Conservation (phyloP, 495 filamentous ascomycete genomes). For the Neurospora tetrasperma region DNA sequence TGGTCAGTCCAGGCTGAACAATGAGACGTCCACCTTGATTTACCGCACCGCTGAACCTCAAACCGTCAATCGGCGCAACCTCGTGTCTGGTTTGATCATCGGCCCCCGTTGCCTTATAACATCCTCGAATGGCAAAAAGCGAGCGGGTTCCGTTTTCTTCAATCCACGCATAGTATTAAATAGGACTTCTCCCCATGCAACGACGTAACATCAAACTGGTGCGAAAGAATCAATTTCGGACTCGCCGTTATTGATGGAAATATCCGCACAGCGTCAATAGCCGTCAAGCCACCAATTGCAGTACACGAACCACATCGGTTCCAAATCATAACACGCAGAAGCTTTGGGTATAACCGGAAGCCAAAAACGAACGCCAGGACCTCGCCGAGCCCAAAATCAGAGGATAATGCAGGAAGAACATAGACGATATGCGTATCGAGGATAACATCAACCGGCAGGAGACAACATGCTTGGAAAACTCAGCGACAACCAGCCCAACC, state of each 20-base stretch:
- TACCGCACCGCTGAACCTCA: background rate
- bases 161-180: background rate
- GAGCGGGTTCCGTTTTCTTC: background rate
- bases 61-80: background rate
- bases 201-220: background rate
- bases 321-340: background rate
- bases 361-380: background rate
- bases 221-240: background rate
- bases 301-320: background rate
- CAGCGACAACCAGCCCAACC: background rate
- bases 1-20: background rate
- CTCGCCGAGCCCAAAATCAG: background rate
- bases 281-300: background rate
- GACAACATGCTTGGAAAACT: background rate
- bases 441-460: background rate
- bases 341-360: background rate
- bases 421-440: background rate
- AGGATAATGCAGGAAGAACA: background rate
- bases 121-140: background rate
- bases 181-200: background rate
- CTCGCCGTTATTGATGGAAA: background rate
- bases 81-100: background rate
- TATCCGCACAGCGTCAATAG: background rate
- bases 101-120: background rate
- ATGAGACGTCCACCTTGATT: background rate